phyloP scores from a whole-genome alignment of 2,329 filamentous ascomycete genomes.

The Gaeumannomyces tritici region DNA sequence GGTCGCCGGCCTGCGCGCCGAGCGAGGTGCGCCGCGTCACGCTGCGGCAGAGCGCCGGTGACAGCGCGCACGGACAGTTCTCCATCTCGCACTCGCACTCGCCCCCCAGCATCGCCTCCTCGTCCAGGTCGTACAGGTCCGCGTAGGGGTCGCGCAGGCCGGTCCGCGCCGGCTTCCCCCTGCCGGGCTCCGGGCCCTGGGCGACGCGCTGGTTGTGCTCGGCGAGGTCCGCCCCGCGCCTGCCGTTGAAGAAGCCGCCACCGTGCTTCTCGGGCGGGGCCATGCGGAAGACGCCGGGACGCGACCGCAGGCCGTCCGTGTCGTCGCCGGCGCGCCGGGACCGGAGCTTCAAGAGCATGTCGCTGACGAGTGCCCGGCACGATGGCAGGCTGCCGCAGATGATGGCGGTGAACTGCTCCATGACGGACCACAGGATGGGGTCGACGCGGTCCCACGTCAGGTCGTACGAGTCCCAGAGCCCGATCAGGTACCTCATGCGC shows the following conservation, averaged over 20 bases:
- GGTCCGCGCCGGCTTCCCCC: not conserved
- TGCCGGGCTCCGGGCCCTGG: not conserved
- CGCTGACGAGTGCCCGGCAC: not conserved
- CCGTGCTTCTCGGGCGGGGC: not conserved
- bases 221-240: not conserved
- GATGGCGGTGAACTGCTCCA: conserved; percentile 4
- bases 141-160: not conserved
- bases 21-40: not conserved
- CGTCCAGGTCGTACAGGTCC: not conserved
- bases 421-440: conserved; percentile 3
- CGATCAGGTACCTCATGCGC: conserved; percentile 1
- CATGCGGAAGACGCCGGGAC: no score
- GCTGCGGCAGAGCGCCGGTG: not conserved
- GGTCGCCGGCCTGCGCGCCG: not conserved
- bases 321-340: not conserved
- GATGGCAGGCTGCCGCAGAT: conserved; percentile 4
- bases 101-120: not conserved
- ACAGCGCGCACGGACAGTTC: not conserved
- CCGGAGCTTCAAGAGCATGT: not conserved
- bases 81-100: not conserved
- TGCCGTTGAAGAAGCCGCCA: not conserved
- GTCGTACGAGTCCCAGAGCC: conserved; percentile 1
- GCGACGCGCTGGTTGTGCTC: not conserved
- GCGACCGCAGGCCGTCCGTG: not conserved
- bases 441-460: conserved; percentile 4